Evolutionary conservation across 495 filamentous ascomycete species (phyloP).

Genomic region (Chaetomium fimeti): DNA sequence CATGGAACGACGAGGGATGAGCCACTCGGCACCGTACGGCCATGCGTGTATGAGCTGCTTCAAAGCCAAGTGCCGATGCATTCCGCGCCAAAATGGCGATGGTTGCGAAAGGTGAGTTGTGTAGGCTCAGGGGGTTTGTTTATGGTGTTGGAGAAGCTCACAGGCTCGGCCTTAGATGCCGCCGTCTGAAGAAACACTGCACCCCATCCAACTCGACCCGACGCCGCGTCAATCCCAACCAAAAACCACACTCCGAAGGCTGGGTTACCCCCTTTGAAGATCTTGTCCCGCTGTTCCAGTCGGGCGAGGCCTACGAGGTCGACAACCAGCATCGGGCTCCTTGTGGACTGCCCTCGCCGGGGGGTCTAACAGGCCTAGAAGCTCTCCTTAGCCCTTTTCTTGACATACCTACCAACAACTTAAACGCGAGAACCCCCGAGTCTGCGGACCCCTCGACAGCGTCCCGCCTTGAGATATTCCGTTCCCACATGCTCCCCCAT

Average conservation of each 20-base stretch:
- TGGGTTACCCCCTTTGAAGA: constrained; percentile 32
- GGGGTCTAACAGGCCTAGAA: neutral
- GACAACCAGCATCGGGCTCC: neutral
- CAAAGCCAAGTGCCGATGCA: constrained; percentile 48
- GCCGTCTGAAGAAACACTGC: constrained; percentile 42
- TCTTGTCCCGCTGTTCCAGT: constrained; percentile 32
- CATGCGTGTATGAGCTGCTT: constrained; percentile 49
- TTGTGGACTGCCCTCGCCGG: neutral
- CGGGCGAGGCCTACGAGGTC: neutral
- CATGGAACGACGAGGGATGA: neutral
- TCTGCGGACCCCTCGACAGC: neutral
- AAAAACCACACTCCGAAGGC: constrained; percentile 24
- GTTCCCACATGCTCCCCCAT: constrained; percentile 41
- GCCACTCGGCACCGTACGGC: constrained; percentile 32
- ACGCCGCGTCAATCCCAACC: constrained; percentile 35
- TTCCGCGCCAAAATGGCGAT: constrained; percentile 33
- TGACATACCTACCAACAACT: neutral
- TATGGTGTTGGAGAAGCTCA: neutral
- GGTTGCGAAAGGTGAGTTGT: constrained; percentile 46
- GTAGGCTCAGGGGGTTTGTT: neutral
- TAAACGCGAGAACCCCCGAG: neutral
- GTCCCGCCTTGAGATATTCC: constrained; percentile 38
- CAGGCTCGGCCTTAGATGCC: constrained; percentile 39
- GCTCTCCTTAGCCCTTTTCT: neutral
- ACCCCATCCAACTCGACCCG: constrained; percentile 31